A percentile compares a stretch with the other conserved stretches of the same genome.
These are phyloP conservation scores for Metarhizium guizhouense DNA, from an alignment of 2,329 filamentous ascomycete species.

Conservation along the genomic window DNA sequence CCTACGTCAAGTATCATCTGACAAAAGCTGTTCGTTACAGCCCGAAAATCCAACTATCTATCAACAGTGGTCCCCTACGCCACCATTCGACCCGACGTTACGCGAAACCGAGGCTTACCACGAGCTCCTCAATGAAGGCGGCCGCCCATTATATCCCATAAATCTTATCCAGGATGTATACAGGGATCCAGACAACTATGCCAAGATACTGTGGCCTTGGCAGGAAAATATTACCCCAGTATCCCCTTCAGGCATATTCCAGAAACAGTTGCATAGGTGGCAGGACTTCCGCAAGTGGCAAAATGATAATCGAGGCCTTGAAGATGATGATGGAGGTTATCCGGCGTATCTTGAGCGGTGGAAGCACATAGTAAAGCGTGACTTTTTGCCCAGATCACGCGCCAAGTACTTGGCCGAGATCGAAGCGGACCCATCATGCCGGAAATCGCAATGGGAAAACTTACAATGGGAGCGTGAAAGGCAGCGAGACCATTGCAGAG, in stretches of 20 bases:
- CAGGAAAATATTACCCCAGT: no score
- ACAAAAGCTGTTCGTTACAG: neutral
- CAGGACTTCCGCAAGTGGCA: conserved; percentile 19
- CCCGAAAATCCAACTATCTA: no score
- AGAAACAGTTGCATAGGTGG: conserved; percentile 17
- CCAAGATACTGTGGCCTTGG: neutral
- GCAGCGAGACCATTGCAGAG: neutral
- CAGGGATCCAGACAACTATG: neutral
- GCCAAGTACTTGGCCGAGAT: neutral
- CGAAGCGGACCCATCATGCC: neutral
- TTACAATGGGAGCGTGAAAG: no score
- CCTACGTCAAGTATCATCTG: conserved; percentile 5
- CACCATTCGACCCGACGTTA: no score
- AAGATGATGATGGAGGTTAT: conserved; percentile 6
- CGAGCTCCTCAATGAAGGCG: neutral
- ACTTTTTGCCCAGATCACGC: neutral
- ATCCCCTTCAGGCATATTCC: conserved; percentile 14
- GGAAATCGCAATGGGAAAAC: neutral
- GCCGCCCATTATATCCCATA: neutral
- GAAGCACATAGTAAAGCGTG: neutral
- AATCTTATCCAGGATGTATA: neutral
- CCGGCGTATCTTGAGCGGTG: conserved; percentile 1
- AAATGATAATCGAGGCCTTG: conserved; percentile 12
- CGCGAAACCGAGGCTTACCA: neutral
- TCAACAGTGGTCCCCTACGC: no score